A percentile compares a stretch with the other conserved stretches of the same genome.
phyloP scores from a whole-genome alignment of 1,284 basidiomycete genomes.

The Heterobasidion parviporum region DNA sequence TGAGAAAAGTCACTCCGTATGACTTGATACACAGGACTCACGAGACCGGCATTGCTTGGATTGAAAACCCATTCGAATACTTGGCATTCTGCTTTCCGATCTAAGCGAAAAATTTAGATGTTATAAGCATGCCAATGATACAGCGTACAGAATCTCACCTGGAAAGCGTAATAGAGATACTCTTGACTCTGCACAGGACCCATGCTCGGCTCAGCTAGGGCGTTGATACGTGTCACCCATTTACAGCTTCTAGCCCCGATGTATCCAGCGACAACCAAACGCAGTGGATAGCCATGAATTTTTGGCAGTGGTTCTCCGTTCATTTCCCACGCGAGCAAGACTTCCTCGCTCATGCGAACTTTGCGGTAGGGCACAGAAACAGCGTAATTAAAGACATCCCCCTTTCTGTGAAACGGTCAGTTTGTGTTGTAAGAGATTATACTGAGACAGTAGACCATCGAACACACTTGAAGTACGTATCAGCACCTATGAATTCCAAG shows the following conservation, averaged over 20 bases:
- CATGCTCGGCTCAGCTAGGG: constrained; percentile 37
- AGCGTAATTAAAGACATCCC: constrained; percentile 43
- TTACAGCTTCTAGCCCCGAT: constrained; percentile 52
- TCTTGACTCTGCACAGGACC: constrained; percentile 48
- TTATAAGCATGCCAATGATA: too few relatives aligned
- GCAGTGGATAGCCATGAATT: constrained; percentile 47
- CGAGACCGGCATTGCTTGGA: constrained; percentile 52
- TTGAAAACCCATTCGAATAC: constrained; percentile 44
- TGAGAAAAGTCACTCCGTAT: not conserved
- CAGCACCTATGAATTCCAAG: constrained; percentile 48
- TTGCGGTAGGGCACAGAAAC: constrained; percentile 48
- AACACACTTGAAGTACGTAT: constrained; percentile 45
- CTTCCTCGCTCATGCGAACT: constrained; percentile 40
- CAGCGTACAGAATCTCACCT: constrained; percentile 9
- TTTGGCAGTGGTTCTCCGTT: constrained; percentile 46
- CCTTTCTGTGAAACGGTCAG: constrained; percentile 18
- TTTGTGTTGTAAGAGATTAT: too few relatives aligned
- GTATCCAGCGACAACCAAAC: constrained; percentile 46
- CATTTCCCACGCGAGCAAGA: constrained; percentile 53
- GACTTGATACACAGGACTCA: constrained; percentile 17
- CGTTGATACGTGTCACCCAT: constrained; percentile 50
- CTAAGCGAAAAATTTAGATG: constrained; percentile 6
- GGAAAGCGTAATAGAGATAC: constrained; percentile 36
- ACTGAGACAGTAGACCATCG: constrained; percentile 12
- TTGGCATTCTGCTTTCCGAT: constrained; percentile 44